These are phyloP conservation scores for Mollisia scopiformis DNA, from an alignment of 2,329 filamentous ascomycete genomes.

Conservation along the genomic window DNA sequence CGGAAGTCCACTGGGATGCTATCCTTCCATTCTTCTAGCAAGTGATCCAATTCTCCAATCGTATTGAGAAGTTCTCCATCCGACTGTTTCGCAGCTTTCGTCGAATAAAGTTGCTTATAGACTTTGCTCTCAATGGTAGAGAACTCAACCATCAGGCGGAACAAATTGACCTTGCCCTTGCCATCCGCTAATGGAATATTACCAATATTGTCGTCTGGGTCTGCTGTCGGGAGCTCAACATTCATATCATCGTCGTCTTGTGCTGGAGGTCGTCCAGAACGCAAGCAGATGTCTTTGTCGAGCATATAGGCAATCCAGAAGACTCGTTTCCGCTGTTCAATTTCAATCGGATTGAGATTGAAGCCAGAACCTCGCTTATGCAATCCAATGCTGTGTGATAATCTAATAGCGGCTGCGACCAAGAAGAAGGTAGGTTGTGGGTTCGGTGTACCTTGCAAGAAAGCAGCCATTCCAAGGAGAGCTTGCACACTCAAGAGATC, in stretches of 20 bases:
- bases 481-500: constrained; percentile 95
- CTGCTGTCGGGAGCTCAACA: constrained; percentile 88
- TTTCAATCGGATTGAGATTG: constrained; percentile 89
- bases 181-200: constrained; percentile 90
- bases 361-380: constrained; percentile 94
- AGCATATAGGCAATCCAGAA: constrained; percentile 79
- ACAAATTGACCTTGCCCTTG: constrained; percentile 92
- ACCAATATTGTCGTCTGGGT: constrained; percentile 89
- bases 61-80: constrained; percentile 93
- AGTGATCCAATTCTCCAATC: constrained; percentile 89
- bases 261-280: constrained; percentile 71
- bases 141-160: constrained; percentile 90
- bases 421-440: constrained; percentile 93
- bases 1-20: constrained; percentile 92
- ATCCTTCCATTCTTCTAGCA: constrained; percentile 96
- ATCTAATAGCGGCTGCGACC: constrained; percentile 84
- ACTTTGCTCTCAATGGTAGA: constrained; percentile 91
- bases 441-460: constrained; percentile 95
- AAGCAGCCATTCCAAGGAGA: constrained; percentile 88
- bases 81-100: constrained; percentile 87
- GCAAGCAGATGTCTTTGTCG: constrained; percentile 74
- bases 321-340: constrained; percentile 82
- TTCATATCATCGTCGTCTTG: constrained; percentile 90
- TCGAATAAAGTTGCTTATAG: constrained; percentile 91
- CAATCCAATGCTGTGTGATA: constrained; percentile 91